Conservation (phyloP, 257 asterid species). For the Nicotiana paniculata region DNA sequence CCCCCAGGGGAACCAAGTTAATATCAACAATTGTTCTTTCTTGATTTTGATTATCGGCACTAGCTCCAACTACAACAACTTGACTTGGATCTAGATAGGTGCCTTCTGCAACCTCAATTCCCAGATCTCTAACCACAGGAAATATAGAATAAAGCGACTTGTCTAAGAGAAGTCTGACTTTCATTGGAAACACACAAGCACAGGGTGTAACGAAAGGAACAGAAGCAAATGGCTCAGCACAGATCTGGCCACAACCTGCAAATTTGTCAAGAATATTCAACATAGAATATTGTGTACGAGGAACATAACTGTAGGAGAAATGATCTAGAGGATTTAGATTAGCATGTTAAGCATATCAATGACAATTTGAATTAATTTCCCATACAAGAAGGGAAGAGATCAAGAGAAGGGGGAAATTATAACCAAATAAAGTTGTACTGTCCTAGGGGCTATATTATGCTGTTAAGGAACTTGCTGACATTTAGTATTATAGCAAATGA, state of each 20-base stretch:
- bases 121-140: conserved; percentile 74
- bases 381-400: neutral
- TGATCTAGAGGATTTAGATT: neutral
- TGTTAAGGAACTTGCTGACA: neutral
- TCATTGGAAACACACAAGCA: conserved; percentile 92
- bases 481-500: neutral
- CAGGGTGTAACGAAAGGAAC: conserved; percentile 87
- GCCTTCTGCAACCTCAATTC: conserved; percentile 89
- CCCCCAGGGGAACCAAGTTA: conserved; percentile 87
- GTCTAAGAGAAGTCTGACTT: conserved; percentile 76
- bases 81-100: conserved; percentile 85
- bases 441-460: neutral
- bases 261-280: conserved; percentile 16
- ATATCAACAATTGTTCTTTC: conserved; percentile 75
- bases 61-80: conserved; percentile 81
- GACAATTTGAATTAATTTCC: neutral
- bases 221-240: conserved; percentile 78
- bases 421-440: neutral
- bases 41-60: conserved; percentile 74
- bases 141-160: conserved; percentile 71
- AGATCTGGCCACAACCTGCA: conserved; percentile 84
- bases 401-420: neutral
- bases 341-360: neutral
- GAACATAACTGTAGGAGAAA: neutral
- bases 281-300: neutral